phyloP scores from a whole-genome alignment of 2,329 filamentous ascomycete genomes.

The Aplosporella prunicola region DNA sequence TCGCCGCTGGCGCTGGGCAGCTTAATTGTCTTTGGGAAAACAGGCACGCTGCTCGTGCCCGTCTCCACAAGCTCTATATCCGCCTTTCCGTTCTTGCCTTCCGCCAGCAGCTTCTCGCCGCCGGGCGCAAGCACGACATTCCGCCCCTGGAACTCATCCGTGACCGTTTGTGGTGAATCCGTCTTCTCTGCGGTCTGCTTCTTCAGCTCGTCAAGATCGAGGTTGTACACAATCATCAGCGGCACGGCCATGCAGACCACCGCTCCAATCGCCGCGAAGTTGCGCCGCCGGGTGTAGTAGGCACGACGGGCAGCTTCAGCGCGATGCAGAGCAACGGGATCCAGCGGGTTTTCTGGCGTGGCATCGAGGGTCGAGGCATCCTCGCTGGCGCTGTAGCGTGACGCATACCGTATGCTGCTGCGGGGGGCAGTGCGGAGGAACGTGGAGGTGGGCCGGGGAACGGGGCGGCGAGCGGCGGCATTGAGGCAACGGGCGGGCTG shows the following conservation, averaged over 20 bases:
- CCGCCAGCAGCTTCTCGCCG: slow-evolving; percentile 46
- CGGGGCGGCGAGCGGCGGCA: slow-evolving; percentile 13
- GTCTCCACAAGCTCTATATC: slow-evolving; percentile 69
- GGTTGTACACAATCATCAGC: slow-evolving; percentile 25
- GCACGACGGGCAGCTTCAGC: slow-evolving; percentile 23
- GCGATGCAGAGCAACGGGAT: slow-evolving; percentile 27
- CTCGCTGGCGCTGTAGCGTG: slow-evolving; percentile 5
- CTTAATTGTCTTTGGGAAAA: slow-evolving; percentile 64
- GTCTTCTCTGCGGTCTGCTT: slow-evolving; percentile 6
- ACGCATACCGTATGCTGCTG: slow-evolving; percentile 11
- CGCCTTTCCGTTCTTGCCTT: slow-evolving; percentile 32
- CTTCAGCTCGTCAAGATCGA: slow-evolving; percentile 19
- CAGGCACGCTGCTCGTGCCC: slow-evolving; percentile 68
- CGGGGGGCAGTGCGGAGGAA: slow-evolving; percentile 14
- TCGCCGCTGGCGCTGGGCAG: slow-evolving; percentile 40
- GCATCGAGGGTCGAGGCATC: too few species aligned
- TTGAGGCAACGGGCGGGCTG: slow-evolving; percentile 23
- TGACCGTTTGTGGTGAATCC: slow-evolving; percentile 22
- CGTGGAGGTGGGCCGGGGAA: slow-evolving; percentile 16
- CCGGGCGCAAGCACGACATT: slow-evolving; percentile 52
- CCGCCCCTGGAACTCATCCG: slow-evolving; percentile 40
- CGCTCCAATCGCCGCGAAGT: slow-evolving; percentile 26
- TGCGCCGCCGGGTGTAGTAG: slow-evolving; percentile 19
- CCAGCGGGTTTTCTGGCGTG: slow-evolving; percentile 12
- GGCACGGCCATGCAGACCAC: slow-evolving; percentile 28